Percentiles rank a stretch among this genome's conserved stretches.
phyloP scores from a whole-genome alignment of 1,284 basidiomycete genomes.

The Apiotrichum akiyoshidainum region DNA sequence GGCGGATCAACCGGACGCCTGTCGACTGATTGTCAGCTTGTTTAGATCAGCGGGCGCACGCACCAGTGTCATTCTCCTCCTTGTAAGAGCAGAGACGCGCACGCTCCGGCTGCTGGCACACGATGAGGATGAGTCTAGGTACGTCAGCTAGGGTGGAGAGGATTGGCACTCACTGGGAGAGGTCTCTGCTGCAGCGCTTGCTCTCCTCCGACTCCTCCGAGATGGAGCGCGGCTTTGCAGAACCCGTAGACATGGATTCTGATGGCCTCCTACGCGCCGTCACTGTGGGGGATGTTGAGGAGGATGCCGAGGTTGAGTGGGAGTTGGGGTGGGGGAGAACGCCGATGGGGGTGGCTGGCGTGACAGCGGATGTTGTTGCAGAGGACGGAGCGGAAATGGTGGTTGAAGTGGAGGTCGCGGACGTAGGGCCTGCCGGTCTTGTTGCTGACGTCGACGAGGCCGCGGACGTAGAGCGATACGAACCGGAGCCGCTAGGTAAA shows the following conservation, averaged over 20 bases:
- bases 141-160: background rate
- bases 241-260: background rate
- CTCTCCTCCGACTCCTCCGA: background rate
- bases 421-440: background rate
- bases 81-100: conserved; percentile 52
- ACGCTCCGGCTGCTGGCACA: conserved; percentile 49
- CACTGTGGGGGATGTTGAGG: background rate
- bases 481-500: background rate
- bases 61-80: conserved; percentile 53
- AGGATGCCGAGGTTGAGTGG: background rate
- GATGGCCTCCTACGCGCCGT: background rate
- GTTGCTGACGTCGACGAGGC: background rate
- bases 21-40: conserved; percentile 32
- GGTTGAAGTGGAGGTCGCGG: background rate
- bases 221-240: background rate
- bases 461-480: background rate
- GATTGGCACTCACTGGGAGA: conserved; percentile 3
- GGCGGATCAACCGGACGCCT: conserved; percentile 52
- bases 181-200: background rate
- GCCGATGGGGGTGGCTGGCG: background rate
- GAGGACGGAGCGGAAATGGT: background rate
- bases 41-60: conserved; percentile 19
- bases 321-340: background rate
- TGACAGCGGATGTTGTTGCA: background rate
- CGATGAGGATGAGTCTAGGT: conserved; percentile 20